phyloP scores from a whole-genome alignment of 257 asterid species.

The Linderniella brevidens region DNA sequence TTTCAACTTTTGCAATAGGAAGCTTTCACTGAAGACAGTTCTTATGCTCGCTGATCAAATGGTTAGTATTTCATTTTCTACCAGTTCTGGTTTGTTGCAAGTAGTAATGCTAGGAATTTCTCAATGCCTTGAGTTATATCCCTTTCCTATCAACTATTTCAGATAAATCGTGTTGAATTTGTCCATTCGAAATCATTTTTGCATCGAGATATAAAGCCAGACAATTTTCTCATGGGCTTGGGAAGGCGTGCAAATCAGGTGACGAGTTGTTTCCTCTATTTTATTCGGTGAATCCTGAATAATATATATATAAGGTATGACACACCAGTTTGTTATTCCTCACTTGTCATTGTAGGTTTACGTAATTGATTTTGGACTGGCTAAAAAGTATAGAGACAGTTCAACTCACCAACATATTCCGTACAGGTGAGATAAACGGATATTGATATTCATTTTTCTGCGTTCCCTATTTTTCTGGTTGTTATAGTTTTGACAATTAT shows the following conservation, averaged over 20 bases:
- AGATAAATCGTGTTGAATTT: constrained; percentile 94
- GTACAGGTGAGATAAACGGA: constrained; percentile 48
- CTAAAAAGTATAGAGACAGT: constrained; percentile 85
- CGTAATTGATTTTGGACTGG: constrained; percentile 88
- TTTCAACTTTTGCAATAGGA: constrained; percentile 90
- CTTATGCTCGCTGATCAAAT: constrained; percentile 99
- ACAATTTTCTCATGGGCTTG: constrained; percentile 98
- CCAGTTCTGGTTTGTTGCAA: background rate
- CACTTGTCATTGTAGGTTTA: constrained; percentile 50
- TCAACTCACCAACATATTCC: constrained; percentile 80
- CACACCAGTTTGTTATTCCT: constrained; percentile 5
- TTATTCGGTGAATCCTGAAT: background rate
- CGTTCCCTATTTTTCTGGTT: background rate
- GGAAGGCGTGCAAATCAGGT: constrained; percentile 99
- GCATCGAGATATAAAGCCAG: constrained; percentile 98
- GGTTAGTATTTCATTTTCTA: constrained; percentile 22
- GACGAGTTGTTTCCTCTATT: constrained; percentile 5
- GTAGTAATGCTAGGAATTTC: background rate
- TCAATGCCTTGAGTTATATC: background rate
- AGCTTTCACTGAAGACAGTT: constrained; percentile 89
- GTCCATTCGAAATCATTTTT: constrained; percentile 88
- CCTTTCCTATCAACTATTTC: constrained; percentile 8
- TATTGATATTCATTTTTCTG: too few relatives aligned
- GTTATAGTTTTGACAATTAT: constrained; percentile 1
- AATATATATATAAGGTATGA: background rate